Evolutionary conservation across 805 yeast species (phyloP).

Genomic region (Wickerhamiella kurtzmanii): DNA sequence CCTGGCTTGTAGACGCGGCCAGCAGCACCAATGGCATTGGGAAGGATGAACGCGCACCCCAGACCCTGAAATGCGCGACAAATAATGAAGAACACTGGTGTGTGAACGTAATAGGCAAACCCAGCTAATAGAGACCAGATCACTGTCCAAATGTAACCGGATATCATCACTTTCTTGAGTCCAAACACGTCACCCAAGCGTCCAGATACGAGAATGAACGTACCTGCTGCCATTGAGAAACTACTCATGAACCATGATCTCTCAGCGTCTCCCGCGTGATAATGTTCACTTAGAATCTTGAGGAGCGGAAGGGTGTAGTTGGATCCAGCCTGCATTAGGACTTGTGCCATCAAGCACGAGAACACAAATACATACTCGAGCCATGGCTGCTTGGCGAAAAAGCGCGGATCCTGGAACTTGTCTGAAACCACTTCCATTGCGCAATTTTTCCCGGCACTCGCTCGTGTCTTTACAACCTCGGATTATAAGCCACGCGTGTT

Average conservation of each 20-base stretch:
- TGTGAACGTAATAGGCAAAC: conserved; percentile 34
- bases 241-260: conserved; percentile 59
- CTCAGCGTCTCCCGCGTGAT: conserved; percentile 20
- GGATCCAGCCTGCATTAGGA: conserved; percentile 30
- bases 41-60: conserved; percentile 46
- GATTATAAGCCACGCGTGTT: not conserved
- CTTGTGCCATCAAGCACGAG: conserved; percentile 24
- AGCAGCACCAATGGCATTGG: conserved; percentile 46
- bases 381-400: conserved; percentile 6
- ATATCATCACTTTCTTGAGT: conserved; percentile 36
- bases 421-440: not conserved
- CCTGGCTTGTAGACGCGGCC: conserved; percentile 25
- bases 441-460: too few species aligned
- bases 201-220: conserved; percentile 57
- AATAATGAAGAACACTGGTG: conserved; percentile 19
- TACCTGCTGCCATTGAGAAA: conserved; percentile 57
- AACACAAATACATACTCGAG: conserved; percentile 19
- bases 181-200: conserved; percentile 64
- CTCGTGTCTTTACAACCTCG: too few species aligned
- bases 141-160: conserved; percentile 43
- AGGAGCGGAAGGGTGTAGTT: conserved; percentile 24
- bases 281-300: conserved; percentile 23
- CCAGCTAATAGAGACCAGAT: conserved; percentile 54
- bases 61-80: conserved; percentile 54
- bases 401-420: conserved; percentile 11